Base-by-base conservation (phyloP, 2,329 filamentous ascomycete species). In the Xylariaceae sp. region DNA sequence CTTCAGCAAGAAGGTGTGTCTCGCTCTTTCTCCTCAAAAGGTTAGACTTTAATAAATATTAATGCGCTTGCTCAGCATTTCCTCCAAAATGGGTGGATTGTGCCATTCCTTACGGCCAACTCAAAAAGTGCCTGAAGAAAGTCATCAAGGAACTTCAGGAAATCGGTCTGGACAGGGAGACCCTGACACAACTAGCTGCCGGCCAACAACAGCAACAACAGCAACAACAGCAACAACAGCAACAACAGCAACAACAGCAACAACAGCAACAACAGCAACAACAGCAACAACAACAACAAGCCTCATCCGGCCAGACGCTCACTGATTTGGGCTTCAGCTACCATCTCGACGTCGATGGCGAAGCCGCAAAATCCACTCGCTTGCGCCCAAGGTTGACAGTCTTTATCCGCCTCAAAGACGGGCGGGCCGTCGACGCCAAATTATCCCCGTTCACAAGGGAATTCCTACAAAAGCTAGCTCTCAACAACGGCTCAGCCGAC, bases 61-160 rank as follows among this genome's bases (percentile, higher is more conserved):
- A 37, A 59, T 39, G 34, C 29, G 26, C 40, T 31, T 7, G 19
- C 41, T 35, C 58, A 77, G 86, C 81, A 60, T 95, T 90, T 68
- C 90, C 90, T 6, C 73, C 80, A 48, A 83, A 86, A 67, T 85
- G 81, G 82, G 74, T 91, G 47, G 79, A 86, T 44, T 85, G 84
- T 31, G 89, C 90, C 47, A 88, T 95, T 58, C 89, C 88, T 2
- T 95, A 95, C 69, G 81, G 86, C 44, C 83, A 90, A 70, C 80
- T 95, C 54, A 95, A 95, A 72, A 95, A 95, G 74, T 89, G 88
- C 71, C 86, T 95, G 67, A 92, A 91, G 68, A 86, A 85, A 67
- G 85, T 95, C 48, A 82, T 86, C 60, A 73, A 75, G 50, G 89
- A 95, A 73, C 78, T 95, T 50, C 73, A 77, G 41, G 77, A 79